These are phyloP conservation scores for Pseudopithomyces maydicus DNA, from an alignment of 2,329 filamentous ascomycete species.

Conservation along the genomic window DNA sequence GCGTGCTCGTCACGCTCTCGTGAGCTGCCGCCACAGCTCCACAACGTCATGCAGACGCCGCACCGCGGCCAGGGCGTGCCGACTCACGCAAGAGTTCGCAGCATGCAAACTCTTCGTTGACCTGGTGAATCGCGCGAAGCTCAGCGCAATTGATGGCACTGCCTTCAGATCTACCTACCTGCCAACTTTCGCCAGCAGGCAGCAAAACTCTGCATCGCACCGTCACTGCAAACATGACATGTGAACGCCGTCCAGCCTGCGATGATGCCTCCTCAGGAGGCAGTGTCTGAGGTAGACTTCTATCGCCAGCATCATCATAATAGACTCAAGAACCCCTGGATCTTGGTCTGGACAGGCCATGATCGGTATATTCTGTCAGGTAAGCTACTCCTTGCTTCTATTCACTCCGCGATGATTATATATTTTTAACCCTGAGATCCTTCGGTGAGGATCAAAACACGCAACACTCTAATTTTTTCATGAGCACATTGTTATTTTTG, in stretches of 20 bases:
- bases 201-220: background rate
- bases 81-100: conserved; percentile 2
- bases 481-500: conserved; percentile 49
- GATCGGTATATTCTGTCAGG: conserved; percentile 12
- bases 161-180: background rate
- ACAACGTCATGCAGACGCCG: conserved; percentile 1
- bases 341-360: background rate
- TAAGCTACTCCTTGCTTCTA: conserved; percentile 37
- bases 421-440: conserved; percentile 69
- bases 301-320: background rate
- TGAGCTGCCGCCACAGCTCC: conserved; percentile 7
- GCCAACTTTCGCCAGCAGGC: background rate
- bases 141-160: background rate
- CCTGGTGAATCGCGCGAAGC: conserved; percentile 3
- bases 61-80: background rate
- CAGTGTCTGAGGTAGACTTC: too few species aligned
- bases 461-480: conserved; percentile 68
- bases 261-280: too few species aligned
- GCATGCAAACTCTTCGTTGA: conserved; percentile 10
- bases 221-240: background rate
- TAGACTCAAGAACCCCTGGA: background rate
- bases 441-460: conserved; percentile 63
- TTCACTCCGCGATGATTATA: conserved; percentile 60
- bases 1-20: conserved; percentile 8
- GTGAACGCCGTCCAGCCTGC: too few species aligned